These are phyloP conservation scores for Cystobasidium ongulense DNA, from an alignment of 768 basidiomycete species.

Conservation along the genomic window DNA sequence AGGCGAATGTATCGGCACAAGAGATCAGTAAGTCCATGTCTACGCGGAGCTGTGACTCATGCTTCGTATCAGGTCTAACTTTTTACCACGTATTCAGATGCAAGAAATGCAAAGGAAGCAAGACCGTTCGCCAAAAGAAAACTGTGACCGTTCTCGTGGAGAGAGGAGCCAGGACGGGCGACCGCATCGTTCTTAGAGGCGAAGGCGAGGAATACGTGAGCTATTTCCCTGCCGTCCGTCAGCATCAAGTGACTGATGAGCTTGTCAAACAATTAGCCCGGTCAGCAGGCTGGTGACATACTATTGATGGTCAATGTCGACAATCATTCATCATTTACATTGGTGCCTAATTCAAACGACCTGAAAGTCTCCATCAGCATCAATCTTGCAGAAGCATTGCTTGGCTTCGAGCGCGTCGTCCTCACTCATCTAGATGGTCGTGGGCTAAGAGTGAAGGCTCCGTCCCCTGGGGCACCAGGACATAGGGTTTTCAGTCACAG, in stretches of 20 bases:
- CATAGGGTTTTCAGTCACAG: constrained; percentile 46
- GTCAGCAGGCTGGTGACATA: constrained; percentile 64
- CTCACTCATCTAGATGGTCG: constrained; percentile 88
- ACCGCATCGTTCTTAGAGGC: constrained; percentile 17
- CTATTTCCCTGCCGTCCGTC: too few species aligned
- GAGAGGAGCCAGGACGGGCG: constrained; percentile 1
- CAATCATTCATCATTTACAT: constrained; percentile 71
- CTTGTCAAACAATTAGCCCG: background rate
- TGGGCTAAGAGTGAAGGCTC: constrained; percentile 69
- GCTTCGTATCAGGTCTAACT: background rate
- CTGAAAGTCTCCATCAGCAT: constrained; percentile 71
- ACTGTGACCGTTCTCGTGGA: background rate
- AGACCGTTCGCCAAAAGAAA: background rate
- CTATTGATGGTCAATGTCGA: constrained; percentile 65
- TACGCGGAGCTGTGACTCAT: background rate
- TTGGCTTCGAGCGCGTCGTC: constrained; percentile 87
- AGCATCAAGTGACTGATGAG: background rate
- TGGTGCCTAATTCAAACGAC: constrained; percentile 54
- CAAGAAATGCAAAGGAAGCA: constrained; percentile 14
- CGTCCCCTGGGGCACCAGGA: constrained; percentile 54
- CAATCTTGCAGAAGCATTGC: constrained; percentile 83
- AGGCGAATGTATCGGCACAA: background rate
- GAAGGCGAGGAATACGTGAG: constrained; percentile 26
- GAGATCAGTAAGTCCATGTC: background rate
- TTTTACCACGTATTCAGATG: background rate